phyloP scores from a whole-genome alignment of 1,284 basidiomycete species.

The Ustilago esculenta region DNA sequence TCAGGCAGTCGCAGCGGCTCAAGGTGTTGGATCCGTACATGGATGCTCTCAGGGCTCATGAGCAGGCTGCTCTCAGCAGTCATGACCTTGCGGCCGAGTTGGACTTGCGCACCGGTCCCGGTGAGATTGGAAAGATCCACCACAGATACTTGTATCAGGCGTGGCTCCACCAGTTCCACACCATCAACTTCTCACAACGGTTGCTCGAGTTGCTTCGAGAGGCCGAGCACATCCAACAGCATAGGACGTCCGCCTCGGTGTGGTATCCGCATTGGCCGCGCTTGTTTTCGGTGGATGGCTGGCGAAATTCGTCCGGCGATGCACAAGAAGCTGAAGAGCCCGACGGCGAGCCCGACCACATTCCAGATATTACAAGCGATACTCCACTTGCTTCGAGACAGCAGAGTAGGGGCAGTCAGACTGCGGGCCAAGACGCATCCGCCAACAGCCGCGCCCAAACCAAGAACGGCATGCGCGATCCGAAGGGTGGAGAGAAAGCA shows the following conservation, averaged over 20 bases:
- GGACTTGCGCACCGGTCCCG: conserved; percentile 33
- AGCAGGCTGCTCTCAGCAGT: conserved; percentile 5
- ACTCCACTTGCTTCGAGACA: conserved; percentile 23
- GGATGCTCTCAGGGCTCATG: conserved; percentile 22
- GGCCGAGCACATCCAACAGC: conserved; percentile 73
- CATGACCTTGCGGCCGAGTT: conserved; percentile 21
- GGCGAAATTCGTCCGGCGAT: conserved; percentile 66
- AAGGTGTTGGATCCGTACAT: conserved; percentile 74
- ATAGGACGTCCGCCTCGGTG: conserved; percentile 71
- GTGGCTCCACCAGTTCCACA: conserved; percentile 77
- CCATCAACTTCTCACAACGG: conserved; percentile 39
- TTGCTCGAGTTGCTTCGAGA: conserved; percentile 71
- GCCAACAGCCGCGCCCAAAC: background rate
- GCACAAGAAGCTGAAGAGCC: conserved; percentile 29
- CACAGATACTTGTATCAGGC: conserved; percentile 71
- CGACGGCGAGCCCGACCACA: conserved; percentile 41
- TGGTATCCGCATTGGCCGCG: conserved; percentile 74
- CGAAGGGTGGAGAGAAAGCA: background rate
- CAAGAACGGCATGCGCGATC: no score
- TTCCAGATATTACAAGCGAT: conserved; percentile 37
- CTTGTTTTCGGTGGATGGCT: conserved; percentile 70
- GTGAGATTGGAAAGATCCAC: conserved; percentile 47
- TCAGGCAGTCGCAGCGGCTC: conserved; percentile 72
- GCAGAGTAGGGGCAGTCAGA: conserved; percentile 25
- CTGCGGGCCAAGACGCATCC: conserved; percentile 1